A percentile compares a stretch with the other conserved stretches of the same genome.
These are phyloP conservation scores for Sugiyamaella floridensis DNA, from an alignment of 805 yeast species.

Conservation along the genomic window DNA sequence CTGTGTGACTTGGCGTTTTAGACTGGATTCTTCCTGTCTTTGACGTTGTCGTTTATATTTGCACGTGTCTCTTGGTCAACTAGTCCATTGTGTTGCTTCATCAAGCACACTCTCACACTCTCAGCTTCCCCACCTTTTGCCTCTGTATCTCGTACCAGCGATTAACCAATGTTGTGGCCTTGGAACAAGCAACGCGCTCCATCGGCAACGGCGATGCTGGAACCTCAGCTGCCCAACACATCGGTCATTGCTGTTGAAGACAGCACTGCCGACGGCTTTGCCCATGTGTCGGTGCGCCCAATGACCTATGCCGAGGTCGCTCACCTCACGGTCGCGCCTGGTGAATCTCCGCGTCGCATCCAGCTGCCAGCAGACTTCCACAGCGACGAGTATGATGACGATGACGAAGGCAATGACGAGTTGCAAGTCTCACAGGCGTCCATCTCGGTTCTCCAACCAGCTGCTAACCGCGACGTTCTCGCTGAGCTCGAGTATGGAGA, in stretches of 20 bases:
- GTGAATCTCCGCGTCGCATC: slow-evolving; percentile 41
- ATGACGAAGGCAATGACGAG: slow-evolving; percentile 19
- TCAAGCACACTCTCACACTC: not conserved
- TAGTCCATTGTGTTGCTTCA: no score
- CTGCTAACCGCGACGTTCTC: slow-evolving; percentile 5
- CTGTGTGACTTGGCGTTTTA: not conserved
- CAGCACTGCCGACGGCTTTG: slow-evolving; percentile 34
- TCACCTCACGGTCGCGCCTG: slow-evolving; percentile 28
- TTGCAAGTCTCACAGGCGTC: not conserved
- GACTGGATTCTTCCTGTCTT: not conserved
- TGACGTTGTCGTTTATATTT: not conserved
- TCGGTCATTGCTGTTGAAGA: slow-evolving; percentile 12
- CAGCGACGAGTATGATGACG: slow-evolving; percentile 19
- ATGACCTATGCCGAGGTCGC: slow-evolving; percentile 52
- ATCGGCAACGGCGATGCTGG: not conserved
- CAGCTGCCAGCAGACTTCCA: slow-evolving; percentile 22
- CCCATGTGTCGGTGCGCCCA: slow-evolving; percentile 41
- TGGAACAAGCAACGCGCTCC: no score
- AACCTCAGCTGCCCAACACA: not conserved
- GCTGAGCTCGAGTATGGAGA: slow-evolving; percentile 19
- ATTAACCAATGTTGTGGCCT: no score
- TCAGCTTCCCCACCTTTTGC: not conserved
- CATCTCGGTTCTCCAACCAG: not conserved
- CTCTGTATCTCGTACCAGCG: not conserved
- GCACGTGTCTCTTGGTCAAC: no score